Evolutionary conservation across 179 eudicot species (phyloP), one percentile per base, ranked within the genome.

Genomic region (Spinacia oleracea): DNA sequence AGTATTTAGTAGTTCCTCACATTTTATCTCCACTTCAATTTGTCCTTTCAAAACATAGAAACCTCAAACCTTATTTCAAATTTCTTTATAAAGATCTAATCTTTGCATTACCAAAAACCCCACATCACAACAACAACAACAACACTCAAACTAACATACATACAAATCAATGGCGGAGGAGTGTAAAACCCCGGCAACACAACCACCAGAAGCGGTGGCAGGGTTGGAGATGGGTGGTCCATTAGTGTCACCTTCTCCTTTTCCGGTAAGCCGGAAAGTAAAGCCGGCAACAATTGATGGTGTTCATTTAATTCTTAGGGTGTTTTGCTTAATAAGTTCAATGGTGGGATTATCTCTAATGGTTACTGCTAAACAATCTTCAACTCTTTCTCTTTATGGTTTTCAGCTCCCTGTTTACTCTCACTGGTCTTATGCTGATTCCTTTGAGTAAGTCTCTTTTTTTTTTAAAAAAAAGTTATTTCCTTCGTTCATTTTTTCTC

Each of bases 341-440:
- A 85, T 90, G 10, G 81, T 66, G 0, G 88, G 81, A 0, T 50
- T 90, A 8, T 81, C 87, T 53, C 73, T 93, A 11, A 95, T 95
- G 98, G 86, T 83, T 2, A 89, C 97, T 2, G 91, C 97, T 0
- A 78, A 93, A 71, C 87, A 93, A 81, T 65, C 83, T 2, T 85
- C 91, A 12, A 88, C 84, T 21, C 73, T 93, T 5, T 84, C 91
- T 31, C 59, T 95, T 18, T 91, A 86, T 63, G 98, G 98, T 18
- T 91, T 93, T 80, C 87, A 82, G 80, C 78, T 95, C 25, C 98
- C 97, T 43, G 64, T 95, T 43, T 87, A 85, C 73, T 89, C 98
- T 72, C 93, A 89, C 74, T 95, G 98, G 98, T 93, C 98, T 68
- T 91, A 79, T 80, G 78, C 97, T n/a, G 88, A 87, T 53, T 93